phyloP scores from a whole-genome alignment of 495 filamentous ascomycete species.

The Penicillium turbatum region DNA sequence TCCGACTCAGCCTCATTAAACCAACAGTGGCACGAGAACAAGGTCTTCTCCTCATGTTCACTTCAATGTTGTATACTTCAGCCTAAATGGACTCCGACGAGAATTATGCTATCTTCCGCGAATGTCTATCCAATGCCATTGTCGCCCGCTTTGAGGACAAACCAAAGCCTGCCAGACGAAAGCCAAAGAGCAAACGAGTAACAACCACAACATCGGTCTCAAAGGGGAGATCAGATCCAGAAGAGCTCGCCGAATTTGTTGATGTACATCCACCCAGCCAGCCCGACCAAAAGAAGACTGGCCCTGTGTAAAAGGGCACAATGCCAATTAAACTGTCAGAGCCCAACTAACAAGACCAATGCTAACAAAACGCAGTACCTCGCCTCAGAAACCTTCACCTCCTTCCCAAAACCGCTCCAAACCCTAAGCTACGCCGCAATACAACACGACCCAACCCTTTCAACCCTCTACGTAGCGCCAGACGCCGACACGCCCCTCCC shows the following conservation, averaged over 20 bases:
- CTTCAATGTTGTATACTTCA: background rate
- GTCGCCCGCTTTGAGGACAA: conserved; percentile 49
- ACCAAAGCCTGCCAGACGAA: conserved; percentile 40
- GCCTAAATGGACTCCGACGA: conserved; percentile 26
- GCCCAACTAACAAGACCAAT: background rate
- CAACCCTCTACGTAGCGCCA: conserved; percentile 46
- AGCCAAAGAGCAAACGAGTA: conserved; percentile 35
- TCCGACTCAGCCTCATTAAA: background rate
- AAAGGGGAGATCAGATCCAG: conserved; percentile 44
- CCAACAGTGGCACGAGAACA: background rate
- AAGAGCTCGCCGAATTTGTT: conserved; percentile 71
- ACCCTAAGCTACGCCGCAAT: conserved; percentile 55
- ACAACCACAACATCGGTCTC: background rate
- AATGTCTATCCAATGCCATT: conserved; percentile 58
- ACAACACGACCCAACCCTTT: conserved; percentile 44
- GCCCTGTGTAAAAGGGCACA: too few species aligned
- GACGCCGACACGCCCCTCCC: conserved; percentile 42
- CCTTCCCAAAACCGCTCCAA: conserved; percentile 57
- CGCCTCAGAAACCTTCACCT: conserved; percentile 60
- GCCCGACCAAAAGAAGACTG: background rate
- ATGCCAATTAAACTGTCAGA: background rate
- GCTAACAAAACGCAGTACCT: conserved; percentile 54
- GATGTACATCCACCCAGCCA: conserved; percentile 40
- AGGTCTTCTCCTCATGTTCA: background rate
- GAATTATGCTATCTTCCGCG: conserved; percentile 68